These are phyloP conservation scores for Cenchrus americanus DNA, from an alignment of 176 grass and related monocot species.

Conservation along the genomic window DNA sequence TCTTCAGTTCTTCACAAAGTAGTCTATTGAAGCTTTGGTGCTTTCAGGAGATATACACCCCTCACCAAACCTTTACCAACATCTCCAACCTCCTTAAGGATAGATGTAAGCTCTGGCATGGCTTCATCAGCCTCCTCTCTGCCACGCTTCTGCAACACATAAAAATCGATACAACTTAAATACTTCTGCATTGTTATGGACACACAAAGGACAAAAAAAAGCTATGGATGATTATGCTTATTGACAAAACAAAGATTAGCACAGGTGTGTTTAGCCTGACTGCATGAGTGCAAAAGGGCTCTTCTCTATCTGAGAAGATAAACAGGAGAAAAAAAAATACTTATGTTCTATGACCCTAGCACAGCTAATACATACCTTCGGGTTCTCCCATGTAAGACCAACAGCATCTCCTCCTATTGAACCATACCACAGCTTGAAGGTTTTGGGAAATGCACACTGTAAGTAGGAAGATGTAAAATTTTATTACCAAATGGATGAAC, in stretches of 20 bases:
- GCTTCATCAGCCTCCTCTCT: slow-evolving; percentile 65
- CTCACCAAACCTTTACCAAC: slow-evolving; percentile 87
- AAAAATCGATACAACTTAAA: slow-evolving; percentile 35
- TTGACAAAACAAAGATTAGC: not conserved
- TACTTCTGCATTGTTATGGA: slow-evolving; percentile 5
- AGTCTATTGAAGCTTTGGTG: slow-evolving; percentile 54
- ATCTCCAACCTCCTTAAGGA: slow-evolving; percentile 79
- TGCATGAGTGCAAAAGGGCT: not conserved
- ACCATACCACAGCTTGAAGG: slow-evolving; percentile 87
- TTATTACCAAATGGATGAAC: slow-evolving; percentile 5
- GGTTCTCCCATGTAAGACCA: slow-evolving; percentile 90
- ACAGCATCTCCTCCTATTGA: slow-evolving; percentile 83
- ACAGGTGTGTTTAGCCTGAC: not conserved
- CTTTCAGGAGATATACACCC: slow-evolving; percentile 85
- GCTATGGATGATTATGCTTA: not conserved
- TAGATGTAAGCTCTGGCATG: slow-evolving; percentile 44
- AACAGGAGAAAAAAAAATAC: not conserved
- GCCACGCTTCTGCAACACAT: slow-evolving; percentile 64
- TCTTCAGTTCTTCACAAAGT: not conserved
- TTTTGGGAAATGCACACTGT: slow-evolving; percentile 70
- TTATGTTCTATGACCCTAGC: not conserved
- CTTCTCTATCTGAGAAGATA: slow-evolving; percentile 14
- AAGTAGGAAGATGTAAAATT: slow-evolving; percentile 36
- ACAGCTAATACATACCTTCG: slow-evolving; percentile 74
- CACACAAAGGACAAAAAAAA: not conserved